Evolutionary conservation across 1,284 basidiomycete species (phyloP), one percentile per base, ranked within the genome.

Genomic region (Termitomyces sp.): DNA sequence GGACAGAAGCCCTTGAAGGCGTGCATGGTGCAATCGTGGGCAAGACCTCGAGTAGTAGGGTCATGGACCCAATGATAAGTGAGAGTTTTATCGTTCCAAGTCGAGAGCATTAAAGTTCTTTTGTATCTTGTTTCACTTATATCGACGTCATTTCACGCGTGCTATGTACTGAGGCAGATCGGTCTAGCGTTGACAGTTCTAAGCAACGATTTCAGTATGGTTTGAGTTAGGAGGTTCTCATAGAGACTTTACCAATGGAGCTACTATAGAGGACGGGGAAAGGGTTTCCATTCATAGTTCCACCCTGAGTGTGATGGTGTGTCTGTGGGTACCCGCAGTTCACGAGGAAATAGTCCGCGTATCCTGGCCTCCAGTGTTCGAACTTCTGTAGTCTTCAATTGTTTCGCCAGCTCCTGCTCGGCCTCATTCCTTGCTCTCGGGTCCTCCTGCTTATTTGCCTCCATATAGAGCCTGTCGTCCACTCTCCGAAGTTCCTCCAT

Each of bases 261-360:
- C 11, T 48, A 57, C 64, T 67, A 78, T 49, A 77, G 54, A 19
- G 80, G 77, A 35, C 78, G 76, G 49, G 75, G 69, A 61, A 84
- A 76, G 34, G 84, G 78, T 51, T 77, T 86, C 78, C 83, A 91
- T n/a, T 87, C 80, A 62, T 91, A 85, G 48, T 83, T 81, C 90
- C 89, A 92, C 1, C 90, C 90, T 35, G 73, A 73, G 52, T 76
- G 79, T 14, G 87, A 75, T 1, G 90, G 88, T 6, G 89, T 92
- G 60, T 92, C 89, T 3, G 86, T 80, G 34, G 90, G 89, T 55
- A 87, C 74, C 49, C 80, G 79, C 65, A 92, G 66, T 66, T 93
- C 90, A 53, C 89, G 79, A 53, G 93, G 93, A 68, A 95, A 88
- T 38, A 95, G 67, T 0, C 92, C 92, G 51, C 86, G 83, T 61